phyloP scores from a whole-genome alignment of 495 filamentous ascomycete genomes.

The Lasiosphaeria ovina region DNA sequence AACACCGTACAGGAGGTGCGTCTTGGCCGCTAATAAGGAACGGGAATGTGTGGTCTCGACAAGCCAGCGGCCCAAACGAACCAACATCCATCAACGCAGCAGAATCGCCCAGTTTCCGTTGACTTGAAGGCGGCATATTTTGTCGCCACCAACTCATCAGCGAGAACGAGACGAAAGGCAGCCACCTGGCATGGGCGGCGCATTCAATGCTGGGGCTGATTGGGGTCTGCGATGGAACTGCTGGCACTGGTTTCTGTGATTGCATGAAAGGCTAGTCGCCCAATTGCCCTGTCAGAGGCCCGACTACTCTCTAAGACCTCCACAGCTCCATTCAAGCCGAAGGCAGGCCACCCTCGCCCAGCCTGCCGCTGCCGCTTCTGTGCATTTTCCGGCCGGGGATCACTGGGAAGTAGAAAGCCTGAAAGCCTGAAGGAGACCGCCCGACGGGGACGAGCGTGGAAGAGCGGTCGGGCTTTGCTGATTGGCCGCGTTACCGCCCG shows the following conservation, averaged over 20 bases:
- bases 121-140: neutral
- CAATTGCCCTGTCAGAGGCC: slow-evolving; percentile 22
- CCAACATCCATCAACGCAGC: too few species aligned
- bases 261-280: slow-evolving; percentile 20
- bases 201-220: slow-evolving; percentile 4
- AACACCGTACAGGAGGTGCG: too few species aligned
- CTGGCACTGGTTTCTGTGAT: slow-evolving; percentile 12
- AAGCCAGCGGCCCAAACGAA: too few species aligned
- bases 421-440: neutral
- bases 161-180: slow-evolving; percentile 3
- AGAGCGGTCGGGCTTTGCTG: slow-evolving; percentile 22
- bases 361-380: slow-evolving; percentile 3
- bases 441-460: slow-evolving; percentile 13
- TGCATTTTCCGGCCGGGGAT: slow-evolving; percentile 14
- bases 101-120: neutral
- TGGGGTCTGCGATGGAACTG: slow-evolving; percentile 13
- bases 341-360: slow-evolving; percentile 6
- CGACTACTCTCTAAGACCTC: slow-evolving; percentile 14
- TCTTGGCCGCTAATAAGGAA: too few species aligned
- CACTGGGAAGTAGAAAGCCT: slow-evolving; percentile 3
- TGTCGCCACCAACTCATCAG: neutral
- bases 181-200: slow-evolving; percentile 16
- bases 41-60: too few species aligned
- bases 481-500: slow-evolving; percentile 47
- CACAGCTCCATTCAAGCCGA: slow-evolving; percentile 1